phyloP scores from a whole-genome alignment of 192 early-diverging fungal species.

The Piromyces sp. region DNA sequence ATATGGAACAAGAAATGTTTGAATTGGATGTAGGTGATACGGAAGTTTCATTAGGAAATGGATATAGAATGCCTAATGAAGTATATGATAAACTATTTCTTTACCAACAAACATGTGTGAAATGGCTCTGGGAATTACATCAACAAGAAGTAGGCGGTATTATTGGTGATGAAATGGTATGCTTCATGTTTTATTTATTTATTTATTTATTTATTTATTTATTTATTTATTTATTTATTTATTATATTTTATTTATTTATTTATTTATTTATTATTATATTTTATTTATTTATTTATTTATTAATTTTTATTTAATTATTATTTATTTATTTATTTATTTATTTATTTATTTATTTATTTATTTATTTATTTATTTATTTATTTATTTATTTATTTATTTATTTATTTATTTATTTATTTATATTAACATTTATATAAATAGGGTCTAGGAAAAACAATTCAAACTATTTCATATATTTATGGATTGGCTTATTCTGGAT shows the following conservation, averaged over 20 bases:
- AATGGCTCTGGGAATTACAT: constrained; percentile 82
- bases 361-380: too few species aligned
- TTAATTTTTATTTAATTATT: constrained; percentile 2
- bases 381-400: neutral
- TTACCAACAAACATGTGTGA: constrained; percentile 70
- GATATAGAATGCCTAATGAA: constrained; percentile 55
- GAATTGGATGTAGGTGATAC: constrained; percentile 22
- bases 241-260: too few species aligned
- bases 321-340: too few species aligned
- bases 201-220: too few species aligned
- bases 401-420: too few species aligned
- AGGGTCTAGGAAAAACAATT: constrained; percentile 86
- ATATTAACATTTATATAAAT: too few species aligned
- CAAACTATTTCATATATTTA: constrained; percentile 75
- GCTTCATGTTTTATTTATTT: neutral
- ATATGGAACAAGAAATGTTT: constrained; percentile 27
- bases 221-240: too few species aligned
- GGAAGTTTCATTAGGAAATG: constrained; percentile 16
- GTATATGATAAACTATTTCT: constrained; percentile 64
- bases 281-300: neutral
- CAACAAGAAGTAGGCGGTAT: constrained; percentile 75
- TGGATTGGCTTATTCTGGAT: constrained; percentile 50
- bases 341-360: too few species aligned
- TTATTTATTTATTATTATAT: neutral
- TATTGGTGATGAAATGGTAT: constrained; percentile 83